These are phyloP conservation scores for Lipomyces anomalus DNA, from an alignment of 805 yeast genomes.

Conservation along the genomic window DNA sequence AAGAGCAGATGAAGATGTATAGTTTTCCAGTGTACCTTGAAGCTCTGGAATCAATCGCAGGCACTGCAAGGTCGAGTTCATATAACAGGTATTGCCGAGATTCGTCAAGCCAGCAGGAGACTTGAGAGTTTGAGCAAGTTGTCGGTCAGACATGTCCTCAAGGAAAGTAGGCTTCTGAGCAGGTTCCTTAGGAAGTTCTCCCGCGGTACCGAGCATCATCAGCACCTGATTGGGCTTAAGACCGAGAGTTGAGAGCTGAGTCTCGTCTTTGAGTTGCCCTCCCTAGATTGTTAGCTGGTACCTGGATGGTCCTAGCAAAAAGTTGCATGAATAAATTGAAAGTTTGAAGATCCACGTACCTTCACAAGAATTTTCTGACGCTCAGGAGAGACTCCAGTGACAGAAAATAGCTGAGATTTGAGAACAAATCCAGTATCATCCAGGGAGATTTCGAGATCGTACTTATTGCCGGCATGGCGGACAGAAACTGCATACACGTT, in stretches of 20 bases:
- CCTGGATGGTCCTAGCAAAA: too few relatives aligned
- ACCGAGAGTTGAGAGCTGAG: conserved; percentile 45
- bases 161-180: conserved; percentile 51
- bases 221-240: conserved; percentile 62
- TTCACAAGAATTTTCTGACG: conserved; percentile 87
- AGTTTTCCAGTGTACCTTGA: conserved; percentile 38
- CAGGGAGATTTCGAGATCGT: conserved; percentile 51
- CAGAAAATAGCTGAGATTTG: conserved; percentile 61
- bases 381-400: conserved; percentile 77
- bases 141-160: conserved; percentile 58
- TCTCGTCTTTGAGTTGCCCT: conserved; percentile 76
- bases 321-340: too few relatives aligned
- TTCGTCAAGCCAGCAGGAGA: conserved; percentile 62
- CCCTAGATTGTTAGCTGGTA: conserved; percentile 44
- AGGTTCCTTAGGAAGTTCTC: conserved; percentile 50
- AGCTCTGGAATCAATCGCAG: conserved; percentile 46
- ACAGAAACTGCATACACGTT: conserved; percentile 36
- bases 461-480: conserved; percentile 64
- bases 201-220: conserved; percentile 92
- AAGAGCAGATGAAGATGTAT: background rate
- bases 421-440: conserved; percentile 54
- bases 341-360: conserved; percentile 15
- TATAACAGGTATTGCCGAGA: conserved; percentile 72
- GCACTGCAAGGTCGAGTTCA: conserved; percentile 64
- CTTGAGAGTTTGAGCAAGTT: conserved; percentile 31